A percentile compares a stretch with the other conserved stretches of the same genome.
Conservation (phyloP, 257 asterid species). For the Solanum virginianum region DNA sequence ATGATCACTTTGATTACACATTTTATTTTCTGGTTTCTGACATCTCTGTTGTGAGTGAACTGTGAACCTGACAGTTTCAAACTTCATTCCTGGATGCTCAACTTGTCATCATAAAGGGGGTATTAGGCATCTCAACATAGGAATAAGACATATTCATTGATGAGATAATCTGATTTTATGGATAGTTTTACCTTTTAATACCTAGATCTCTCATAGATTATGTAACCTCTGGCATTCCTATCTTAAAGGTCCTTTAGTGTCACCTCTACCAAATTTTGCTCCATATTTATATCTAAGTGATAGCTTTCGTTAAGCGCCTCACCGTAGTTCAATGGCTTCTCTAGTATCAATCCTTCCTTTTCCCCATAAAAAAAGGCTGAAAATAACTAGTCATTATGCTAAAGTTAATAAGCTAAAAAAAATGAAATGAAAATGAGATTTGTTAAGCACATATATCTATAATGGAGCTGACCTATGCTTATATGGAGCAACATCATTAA, state of each 20-base stretch:
- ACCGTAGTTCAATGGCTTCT: conserved; percentile 23
- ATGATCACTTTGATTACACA: background rate
- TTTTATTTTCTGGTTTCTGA: background rate
- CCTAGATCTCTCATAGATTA: background rate
- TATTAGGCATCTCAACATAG: no score
- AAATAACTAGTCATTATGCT: background rate
- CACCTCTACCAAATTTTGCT: conserved; percentile 24
- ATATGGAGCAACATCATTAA: conserved; percentile 5
- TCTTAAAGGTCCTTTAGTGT: background rate
- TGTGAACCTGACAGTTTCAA: background rate
- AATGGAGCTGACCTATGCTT: conserved; percentile 4
- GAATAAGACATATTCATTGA: background rate
- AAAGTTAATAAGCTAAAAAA: background rate
- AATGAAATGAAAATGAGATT: background rate
- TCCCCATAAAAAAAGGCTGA: conserved; percentile 14
- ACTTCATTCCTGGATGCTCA: background rate
- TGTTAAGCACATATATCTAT: background rate
- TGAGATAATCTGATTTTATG: no score
- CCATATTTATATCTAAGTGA: conserved; percentile 23
- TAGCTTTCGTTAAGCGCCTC: conserved; percentile 28
- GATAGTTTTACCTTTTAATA: background rate
- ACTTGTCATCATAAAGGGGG: no score
- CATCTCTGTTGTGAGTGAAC: background rate
- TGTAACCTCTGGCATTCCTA: background rate
- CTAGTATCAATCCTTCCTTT: conserved; percentile 22